phyloP scores from a whole-genome alignment of 331 rosid species.

The Quercus tomentella region DNA sequence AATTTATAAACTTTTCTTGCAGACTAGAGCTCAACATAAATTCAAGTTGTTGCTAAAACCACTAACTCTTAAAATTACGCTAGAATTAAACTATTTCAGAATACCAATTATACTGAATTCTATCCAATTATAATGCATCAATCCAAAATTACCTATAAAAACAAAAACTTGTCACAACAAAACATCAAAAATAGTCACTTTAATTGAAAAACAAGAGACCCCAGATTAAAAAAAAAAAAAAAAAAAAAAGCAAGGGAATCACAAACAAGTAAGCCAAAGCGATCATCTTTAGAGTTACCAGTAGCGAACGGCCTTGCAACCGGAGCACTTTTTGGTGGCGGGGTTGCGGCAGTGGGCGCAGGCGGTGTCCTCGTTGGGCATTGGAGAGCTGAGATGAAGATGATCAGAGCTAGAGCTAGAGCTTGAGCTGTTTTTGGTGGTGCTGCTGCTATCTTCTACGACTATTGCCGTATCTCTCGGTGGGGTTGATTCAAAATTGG shows the following conservation, averaged over 20 bases:
- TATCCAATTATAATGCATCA: too few species aligned
- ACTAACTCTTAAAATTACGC: too few species aligned
- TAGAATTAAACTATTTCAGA: too few species aligned
- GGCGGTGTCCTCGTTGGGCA: slow-evolving; percentile 43
- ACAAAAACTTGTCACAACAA: too few species aligned
- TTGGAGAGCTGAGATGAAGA: slow-evolving; percentile 19
- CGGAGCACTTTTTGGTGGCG: slow-evolving; percentile 63
- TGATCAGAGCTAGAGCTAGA: slow-evolving; percentile 3
- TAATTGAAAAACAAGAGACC: too few species aligned
- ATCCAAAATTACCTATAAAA: too few species aligned
- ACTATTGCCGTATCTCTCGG: too few species aligned
- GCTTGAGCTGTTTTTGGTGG: neutral
- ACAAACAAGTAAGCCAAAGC: neutral
- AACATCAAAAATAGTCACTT: too few species aligned
- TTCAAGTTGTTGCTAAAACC: neutral
- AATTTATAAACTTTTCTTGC: neutral
- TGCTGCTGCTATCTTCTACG: too few species aligned
- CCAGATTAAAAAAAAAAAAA: neutral
- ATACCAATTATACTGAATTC: too few species aligned
- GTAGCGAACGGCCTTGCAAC: slow-evolving; percentile 79
- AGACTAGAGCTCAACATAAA: neutral
- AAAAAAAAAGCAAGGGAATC: neutral
- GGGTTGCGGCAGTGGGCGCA: slow-evolving; percentile 57
- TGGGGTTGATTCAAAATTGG: slow-evolving; percentile 49
- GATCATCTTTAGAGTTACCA: slow-evolving; percentile 39